These are phyloP conservation scores for Rhododendron molle DNA, from an alignment of 148 eudicot species.

Conservation along the genomic window DNA sequence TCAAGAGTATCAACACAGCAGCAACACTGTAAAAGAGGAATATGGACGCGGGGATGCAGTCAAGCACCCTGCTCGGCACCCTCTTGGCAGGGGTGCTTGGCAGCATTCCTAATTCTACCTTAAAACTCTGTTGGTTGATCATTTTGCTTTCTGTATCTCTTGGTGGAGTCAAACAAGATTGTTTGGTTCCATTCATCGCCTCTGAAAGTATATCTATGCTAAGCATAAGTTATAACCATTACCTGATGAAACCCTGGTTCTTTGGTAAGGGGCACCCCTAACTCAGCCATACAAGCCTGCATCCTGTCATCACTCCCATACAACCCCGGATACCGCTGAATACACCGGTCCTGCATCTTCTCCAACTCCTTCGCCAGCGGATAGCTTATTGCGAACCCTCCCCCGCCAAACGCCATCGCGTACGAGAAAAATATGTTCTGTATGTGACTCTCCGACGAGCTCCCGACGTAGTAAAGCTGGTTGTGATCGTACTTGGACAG, in stretches of 20 bases:
- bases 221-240: background rate
- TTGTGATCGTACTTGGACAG: slow-evolving; percentile 48
- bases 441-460: slow-evolving; percentile 54
- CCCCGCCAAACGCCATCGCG: slow-evolving; percentile 32
- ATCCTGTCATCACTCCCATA: slow-evolving; percentile 40
- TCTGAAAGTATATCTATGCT: too few species aligned
- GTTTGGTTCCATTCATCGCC: background rate
- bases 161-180: background rate
- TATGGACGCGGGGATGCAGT: too few species aligned
- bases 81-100: too few species aligned
- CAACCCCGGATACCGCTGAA: slow-evolving; percentile 34
- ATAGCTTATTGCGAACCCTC: slow-evolving; percentile 39
- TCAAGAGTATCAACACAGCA: background rate
- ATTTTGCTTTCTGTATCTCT: background rate
- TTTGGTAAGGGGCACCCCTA: slow-evolving; percentile 31
- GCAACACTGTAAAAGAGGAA: too few species aligned
- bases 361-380: slow-evolving; percentile 31
- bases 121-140: background rate
- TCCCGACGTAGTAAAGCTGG: slow-evolving; percentile 49
- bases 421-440: slow-evolving; percentile 48
- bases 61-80: too few species aligned
- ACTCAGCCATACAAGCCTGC: slow-evolving; percentile 42
- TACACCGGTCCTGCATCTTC: slow-evolving; percentile 35
- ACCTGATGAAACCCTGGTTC: slow-evolving; percentile 41
- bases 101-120: too few species aligned